phyloP scores from a whole-genome alignment of 2,329 filamentous ascomycete genomes.

The Emydomyces testavorans region DNA sequence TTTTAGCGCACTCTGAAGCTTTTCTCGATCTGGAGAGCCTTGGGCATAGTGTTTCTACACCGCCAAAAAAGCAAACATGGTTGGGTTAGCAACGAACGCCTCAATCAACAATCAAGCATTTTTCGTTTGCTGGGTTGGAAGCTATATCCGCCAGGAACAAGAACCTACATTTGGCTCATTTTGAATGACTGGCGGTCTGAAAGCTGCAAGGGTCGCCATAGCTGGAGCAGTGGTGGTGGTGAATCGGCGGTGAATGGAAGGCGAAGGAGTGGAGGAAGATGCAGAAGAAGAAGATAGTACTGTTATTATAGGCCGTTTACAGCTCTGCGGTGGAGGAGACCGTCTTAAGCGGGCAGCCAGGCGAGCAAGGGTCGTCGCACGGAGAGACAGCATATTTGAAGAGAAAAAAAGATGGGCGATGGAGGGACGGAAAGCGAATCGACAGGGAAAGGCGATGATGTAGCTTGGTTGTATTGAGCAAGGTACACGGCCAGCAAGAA shows the following conservation, averaged over 20 bases:
- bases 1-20: constrained; percentile 62
- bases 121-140: no score
- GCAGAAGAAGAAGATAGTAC: no score
- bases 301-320: not conserved
- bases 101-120: not conserved
- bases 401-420: no score
- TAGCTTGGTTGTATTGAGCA: no score
- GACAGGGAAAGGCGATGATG: not conserved
- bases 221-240: constrained; percentile 1
- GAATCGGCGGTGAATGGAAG: constrained; percentile 2
- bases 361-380: constrained; percentile 5
- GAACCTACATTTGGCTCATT: constrained; percentile 90
- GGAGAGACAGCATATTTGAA: constrained; percentile 4
- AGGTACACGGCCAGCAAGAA: constrained; percentile 4
- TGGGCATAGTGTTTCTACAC: constrained; percentile 76
- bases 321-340: not conserved
- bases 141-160: not conserved
- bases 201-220: constrained; percentile 57
- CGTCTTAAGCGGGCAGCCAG: not conserved
- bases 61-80: not conserved
- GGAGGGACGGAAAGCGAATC: not conserved
- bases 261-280: not conserved
- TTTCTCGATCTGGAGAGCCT: constrained; percentile 65
- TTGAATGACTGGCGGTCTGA: constrained; percentile 73
- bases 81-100: not conserved